Percentiles rank a stretch among this genome's conserved stretches.
Evolutionary conservation across 257 asterid species (phyloP).

Genomic region (Solanum pimpinellifolium): DNA sequence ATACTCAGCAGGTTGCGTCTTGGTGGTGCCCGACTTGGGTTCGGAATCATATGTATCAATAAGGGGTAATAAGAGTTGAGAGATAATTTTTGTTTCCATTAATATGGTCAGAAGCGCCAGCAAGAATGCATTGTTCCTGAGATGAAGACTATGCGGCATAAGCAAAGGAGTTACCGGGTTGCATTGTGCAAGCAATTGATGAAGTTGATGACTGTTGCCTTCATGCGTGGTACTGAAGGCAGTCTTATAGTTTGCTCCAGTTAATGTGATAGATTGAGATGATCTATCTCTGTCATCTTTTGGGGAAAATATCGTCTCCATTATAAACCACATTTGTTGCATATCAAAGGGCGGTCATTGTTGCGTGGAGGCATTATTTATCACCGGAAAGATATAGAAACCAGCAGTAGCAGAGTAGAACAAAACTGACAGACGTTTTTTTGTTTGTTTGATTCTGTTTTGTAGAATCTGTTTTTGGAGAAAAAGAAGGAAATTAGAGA

Average conservation of each 20-base stretch:
- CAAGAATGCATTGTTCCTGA: not conserved
- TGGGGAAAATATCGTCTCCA: not conserved
- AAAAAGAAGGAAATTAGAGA: not conserved
- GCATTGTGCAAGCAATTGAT: not conserved
- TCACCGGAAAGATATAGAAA: not conserved
- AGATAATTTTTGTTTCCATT: not conserved
- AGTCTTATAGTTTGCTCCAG: not conserved
- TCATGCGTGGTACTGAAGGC: not conserved
- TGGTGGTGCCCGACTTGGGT: too few relatives aligned
- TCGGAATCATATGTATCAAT: too few relatives aligned
- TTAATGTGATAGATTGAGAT: not conserved
- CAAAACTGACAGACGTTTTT: not conserved
- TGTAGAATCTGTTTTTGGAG: not conserved
- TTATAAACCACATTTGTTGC: not conserved
- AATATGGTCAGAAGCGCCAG: not conserved
- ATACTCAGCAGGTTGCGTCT: too few relatives aligned
- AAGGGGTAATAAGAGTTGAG: not conserved
- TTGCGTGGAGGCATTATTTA: not conserved
- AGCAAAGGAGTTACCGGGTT: not conserved
- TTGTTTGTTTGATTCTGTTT: not conserved
- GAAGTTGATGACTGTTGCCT: not conserved
- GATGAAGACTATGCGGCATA: not conserved
- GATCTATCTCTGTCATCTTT: not conserved
- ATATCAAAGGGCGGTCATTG: not conserved
- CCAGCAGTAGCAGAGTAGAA: not conserved